phyloP scores from a whole-genome alignment of 306 rosid genomes.

The Potentilla sterilis region DNA sequence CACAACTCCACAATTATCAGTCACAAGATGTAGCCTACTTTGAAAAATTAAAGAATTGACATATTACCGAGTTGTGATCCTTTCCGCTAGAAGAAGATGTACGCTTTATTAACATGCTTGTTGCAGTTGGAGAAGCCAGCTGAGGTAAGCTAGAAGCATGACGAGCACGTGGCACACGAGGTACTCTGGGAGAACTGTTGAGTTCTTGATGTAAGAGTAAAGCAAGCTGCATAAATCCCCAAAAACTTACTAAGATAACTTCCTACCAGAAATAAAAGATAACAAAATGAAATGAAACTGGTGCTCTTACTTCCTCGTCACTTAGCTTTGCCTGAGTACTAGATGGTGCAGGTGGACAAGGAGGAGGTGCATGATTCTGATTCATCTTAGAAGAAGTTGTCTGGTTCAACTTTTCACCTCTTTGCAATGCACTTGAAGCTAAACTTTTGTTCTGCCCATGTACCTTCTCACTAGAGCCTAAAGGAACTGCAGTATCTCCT shows the following conservation, averaged over 20 bases:
- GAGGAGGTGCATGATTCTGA: slow-evolving; percentile 55
- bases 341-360: slow-evolving; percentile 54
- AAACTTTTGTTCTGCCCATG: slow-evolving; percentile 58
- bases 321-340: slow-evolving; percentile 68
- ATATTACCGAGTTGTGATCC: slow-evolving; percentile 67
- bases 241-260: slow-evolving; percentile 18
- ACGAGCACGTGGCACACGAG: slow-evolving; percentile 95
- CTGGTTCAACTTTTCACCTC: slow-evolving; percentile 68
- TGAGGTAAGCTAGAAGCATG: slow-evolving; percentile 79
- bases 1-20: neutral
- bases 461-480: slow-evolving; percentile 53
- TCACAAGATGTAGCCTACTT: neutral
- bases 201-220: slow-evolving; percentile 91
- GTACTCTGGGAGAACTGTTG: slow-evolving; percentile 97
- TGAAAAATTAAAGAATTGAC: neutral
- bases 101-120: slow-evolving; percentile 78
- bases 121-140: slow-evolving; percentile 62
- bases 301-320: slow-evolving; percentile 83
- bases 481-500: slow-evolving; percentile 40
- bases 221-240: slow-evolving; percentile 59
- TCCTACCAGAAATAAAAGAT: neutral
- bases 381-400: slow-evolving; percentile 66
- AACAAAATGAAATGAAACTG: slow-evolving; percentile 17
- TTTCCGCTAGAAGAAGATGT: slow-evolving; percentile 67
- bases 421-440: slow-evolving; percentile 52